Base-by-base conservation (phyloP, 2,329 filamentous ascomycete species). In the Diaporthe sp. region DNA sequence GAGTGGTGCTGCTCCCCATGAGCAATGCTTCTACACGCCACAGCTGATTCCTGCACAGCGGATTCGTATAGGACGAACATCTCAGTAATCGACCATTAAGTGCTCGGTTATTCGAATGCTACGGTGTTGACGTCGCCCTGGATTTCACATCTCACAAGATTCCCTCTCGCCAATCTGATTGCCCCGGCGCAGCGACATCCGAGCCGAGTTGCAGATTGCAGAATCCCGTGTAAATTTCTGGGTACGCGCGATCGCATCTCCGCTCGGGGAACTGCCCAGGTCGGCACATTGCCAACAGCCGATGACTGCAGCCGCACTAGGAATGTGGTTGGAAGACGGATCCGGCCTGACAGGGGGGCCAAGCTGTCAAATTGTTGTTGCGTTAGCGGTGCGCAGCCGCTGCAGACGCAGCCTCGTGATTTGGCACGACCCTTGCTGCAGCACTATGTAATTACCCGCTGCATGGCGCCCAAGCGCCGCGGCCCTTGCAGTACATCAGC, bases 131-230 rank as follows among this genome's bases (percentile, higher is more conserved):
- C 65, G 15, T 31, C 47, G 65, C 49, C 65, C 5, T 70, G 22
- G 22, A 55, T 28, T 65, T 70, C 65, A 70, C 49, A 70, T 70
- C 65, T 70, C 65, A 70, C 65, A 70, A 70, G 65, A 70, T 70
- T 55, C 15, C 1, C 8, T n/a, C 34, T 70, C 65, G 65, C 65
- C 49, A 70, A 42, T 70, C 65, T 70, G n/a, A 49, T 31, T 55
- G 65, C 47, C 4, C 65, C 65, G 65, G 65, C 34, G 49, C 49
- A 68, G 65, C 65, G 65, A 70, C 65, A 70, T 70, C 65, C 65
- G 65, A 70, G 34, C 49, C 28, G 31, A 39, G 13, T 31, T 12
- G 49, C 47, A 53, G 47, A 37, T 28, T 10, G 49, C 49, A 55
- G 49, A 39, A 1, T 42, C n/a, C 65, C 28, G 13, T 55, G 34